These are phyloP conservation scores for Globisporangium sylvaticum DNA, from an alignment of 352 stramenopile genomes.

Conservation along the genomic window DNA sequence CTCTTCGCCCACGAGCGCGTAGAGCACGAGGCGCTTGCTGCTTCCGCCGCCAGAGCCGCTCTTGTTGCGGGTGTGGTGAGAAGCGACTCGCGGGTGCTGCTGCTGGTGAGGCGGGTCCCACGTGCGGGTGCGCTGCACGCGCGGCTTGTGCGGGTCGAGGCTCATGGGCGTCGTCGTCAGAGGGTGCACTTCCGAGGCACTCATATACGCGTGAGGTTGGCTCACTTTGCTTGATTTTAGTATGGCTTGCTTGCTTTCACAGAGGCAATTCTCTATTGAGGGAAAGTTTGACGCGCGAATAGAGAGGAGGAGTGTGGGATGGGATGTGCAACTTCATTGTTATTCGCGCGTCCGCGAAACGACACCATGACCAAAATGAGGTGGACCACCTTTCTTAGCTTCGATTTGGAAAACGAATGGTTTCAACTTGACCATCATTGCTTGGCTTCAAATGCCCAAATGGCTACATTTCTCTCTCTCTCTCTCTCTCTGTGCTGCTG, in stretches of 20 bases:
- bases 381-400: background rate
- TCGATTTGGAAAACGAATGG: background rate
- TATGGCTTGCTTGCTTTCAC: background rate
- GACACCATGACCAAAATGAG: background rate
- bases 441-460: background rate
- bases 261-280: too few species aligned
- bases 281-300: slow-evolving; percentile 6
- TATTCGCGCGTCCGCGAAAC: slow-evolving; percentile 6
- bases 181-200: slow-evolving; percentile 24
- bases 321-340: background rate
- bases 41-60: background rate
- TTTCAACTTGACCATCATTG: slow-evolving; percentile 1
- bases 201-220: slow-evolving; percentile 11
- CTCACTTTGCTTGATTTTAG: background rate
- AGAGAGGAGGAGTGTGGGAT: background rate
- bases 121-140: slow-evolving; percentile 20
- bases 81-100: slow-evolving; percentile 5
- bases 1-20: slow-evolving; percentile 63
- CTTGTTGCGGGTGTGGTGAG: slow-evolving; percentile 5
- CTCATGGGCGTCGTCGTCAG: slow-evolving; percentile 19
- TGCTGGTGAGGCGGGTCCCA: slow-evolving; percentile 7
- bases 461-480: background rate
- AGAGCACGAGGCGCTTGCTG: slow-evolving; percentile 43
- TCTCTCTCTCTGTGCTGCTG: too few species aligned
- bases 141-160: slow-evolving; percentile 16